Evolutionary conservation across 768 basidiomycete species (phyloP), one percentile per base, ranked within the genome.

Genomic region (Phallus indusiatus): DNA sequence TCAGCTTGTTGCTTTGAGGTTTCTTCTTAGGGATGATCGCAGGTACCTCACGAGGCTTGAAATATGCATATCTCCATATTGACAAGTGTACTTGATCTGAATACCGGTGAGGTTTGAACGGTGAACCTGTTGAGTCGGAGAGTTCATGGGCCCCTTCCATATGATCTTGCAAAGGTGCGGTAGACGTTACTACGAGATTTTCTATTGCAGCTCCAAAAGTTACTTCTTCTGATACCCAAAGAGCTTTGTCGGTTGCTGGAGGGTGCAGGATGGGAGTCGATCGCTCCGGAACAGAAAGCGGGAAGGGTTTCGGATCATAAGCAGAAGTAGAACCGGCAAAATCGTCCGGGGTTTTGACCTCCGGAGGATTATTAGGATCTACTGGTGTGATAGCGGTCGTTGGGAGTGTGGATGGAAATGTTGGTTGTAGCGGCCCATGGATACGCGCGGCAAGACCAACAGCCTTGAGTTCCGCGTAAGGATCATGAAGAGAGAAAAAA

Each of bases 401-500:
- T 53, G 20, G 18, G 49, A 62, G 24, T 21, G 36, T 58, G 48
- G 61, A 18, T 53, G 20, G 18, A 54, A 62, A 34, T 21, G 36
- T 58, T 53, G 61, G 49, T 12, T 17, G 69, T 60, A 74, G 67
- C 36, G 78, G 79, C 7, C 81, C 80, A 1, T 78, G 64, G 24
- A 90, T 85, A 0, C 82, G 81, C 2, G 73, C 70, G 1, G 88
- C 85, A 52, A 86, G 68, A 6, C 88, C 88, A 16, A 91, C 81
- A 9, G 85, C 79, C 21, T 80, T 77, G 53, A 87, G 79, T 70
- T 92, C 90, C 1, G 86, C 75, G 54, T 90, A 86, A 0, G 89
- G 84, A 64, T 81, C 86, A 9, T 84, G 85, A 62, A 93, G 74
- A 17, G 86, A 82, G 69, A 91, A 92, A 22, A 92, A 79, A 14